Percentiles rank a stretch among this genome's conserved stretches.
phyloP scores from a whole-genome alignment of 495 filamentous ascomycete genomes.

The Aspergillus campestris region DNA sequence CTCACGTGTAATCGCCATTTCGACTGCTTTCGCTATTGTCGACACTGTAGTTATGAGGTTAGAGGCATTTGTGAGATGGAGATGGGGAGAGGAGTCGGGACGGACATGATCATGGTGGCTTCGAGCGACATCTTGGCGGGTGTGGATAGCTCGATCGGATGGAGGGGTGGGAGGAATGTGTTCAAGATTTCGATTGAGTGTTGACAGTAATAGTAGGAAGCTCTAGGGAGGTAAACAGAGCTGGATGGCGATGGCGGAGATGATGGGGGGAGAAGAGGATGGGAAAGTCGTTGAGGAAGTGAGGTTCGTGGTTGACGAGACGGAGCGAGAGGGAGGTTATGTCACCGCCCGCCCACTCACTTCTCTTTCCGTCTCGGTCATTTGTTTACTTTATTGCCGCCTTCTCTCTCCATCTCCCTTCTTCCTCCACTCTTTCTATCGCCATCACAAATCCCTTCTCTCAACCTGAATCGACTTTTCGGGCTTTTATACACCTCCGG shows the following conservation, averaged over 20 bases:
- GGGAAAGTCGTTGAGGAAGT: conserved; percentile 1
- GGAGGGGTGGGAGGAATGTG: neutral
- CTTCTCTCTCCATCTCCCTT: conserved; percentile 5
- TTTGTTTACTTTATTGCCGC: conserved; percentile 16
- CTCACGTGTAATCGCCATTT: conserved; percentile 81
- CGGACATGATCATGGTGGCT: conserved; percentile 68
- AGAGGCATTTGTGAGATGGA: conserved; percentile 9
- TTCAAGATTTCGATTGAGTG: neutral
- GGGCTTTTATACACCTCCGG: neutral
- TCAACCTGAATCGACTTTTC: conserved; percentile 5
- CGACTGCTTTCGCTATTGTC: conserved; percentile 98
- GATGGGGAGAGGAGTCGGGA: conserved; percentile 9
- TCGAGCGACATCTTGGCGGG: conserved; percentile 58
- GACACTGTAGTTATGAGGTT: conserved; percentile 48
- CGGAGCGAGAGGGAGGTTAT: conserved; percentile 10
- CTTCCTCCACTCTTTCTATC: conserved; percentile 7
- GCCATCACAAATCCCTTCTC: conserved; percentile 5
- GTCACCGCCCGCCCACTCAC: conserved; percentile 11
- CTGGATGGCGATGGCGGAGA: conserved; percentile 1
- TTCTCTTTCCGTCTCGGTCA: too few relatives aligned
- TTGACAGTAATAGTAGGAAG: neutral
- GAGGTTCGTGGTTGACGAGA: conserved; percentile 2
- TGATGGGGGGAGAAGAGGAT: neutral
- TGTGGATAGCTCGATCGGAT: neutral
- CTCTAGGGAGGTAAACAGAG: conserved; percentile 4